Evolutionary conservation across 2,329 filamentous ascomycete genomes (phyloP), one percentile per base, ranked within the genome.

Genomic region (Sarocladium kiliense): DNA sequence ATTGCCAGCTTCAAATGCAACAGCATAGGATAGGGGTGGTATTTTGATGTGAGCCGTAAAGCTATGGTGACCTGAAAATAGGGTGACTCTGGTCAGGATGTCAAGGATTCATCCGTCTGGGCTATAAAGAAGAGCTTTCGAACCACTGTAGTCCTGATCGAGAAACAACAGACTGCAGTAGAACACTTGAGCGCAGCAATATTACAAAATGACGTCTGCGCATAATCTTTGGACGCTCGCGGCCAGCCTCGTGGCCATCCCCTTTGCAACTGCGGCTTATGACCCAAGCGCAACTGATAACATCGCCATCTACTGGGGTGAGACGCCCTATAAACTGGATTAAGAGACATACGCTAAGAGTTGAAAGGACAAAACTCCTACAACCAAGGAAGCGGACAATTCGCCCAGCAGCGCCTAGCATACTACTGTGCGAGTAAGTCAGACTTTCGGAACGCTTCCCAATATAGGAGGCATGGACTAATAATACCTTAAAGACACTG

Each of bases 221-320:
- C 19, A 11, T 30, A 10, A 19, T 7, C 23, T 36, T 36, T 12
- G n/a, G 16, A 27, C 19, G 14, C 25, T 34, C 7, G 30, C 18
- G n/a, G 47, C 27, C n/a, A 51, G 47, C 30, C 16, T 51, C 5
- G 18, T 27, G 3, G 47, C 27, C 27, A 5, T 51, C 5, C 47
- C 47, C 6, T 6, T 51, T 3, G 26, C 47, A 3, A 11, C 21
- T 21, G 47, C 47, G 12, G 47, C 27, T 2, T 51, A 51, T 23
- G 19, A 36, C 18, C 27, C 47, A 14, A 51, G 27, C 30, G 47
- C 47, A 16, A 36, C 10, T 11, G 47, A 51, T 51, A 88, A 87
- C 61, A 64, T 88, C 54, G 84, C 79, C 25, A 74, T 87, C 1
- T 89, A 89, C 66, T 89, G 85, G 85, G 86, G 84, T 72, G 68